Base-by-base conservation (phyloP, 73 alveolate species). In the Paramecium sexaurelia region DNA sequence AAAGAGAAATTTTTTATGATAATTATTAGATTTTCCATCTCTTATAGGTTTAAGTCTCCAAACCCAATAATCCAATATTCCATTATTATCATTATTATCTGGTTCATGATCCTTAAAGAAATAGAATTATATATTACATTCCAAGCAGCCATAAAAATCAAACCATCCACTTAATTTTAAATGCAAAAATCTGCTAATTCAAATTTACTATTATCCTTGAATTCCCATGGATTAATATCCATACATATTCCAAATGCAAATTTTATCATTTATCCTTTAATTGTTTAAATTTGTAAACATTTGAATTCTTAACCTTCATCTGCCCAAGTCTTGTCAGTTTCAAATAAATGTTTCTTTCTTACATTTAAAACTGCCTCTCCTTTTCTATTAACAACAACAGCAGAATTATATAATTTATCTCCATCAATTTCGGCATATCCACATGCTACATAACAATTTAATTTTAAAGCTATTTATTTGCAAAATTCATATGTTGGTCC, bases 201-300 rank as follows among this genome's bases (percentile, higher is more conserved):
- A 91, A 95, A 92, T 82, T 93, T 91, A 68, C 91, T 87, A 27
- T 94, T 94, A 29, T 95, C 94, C 67, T 93, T 45, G 55, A 95
- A 95, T 56, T 95, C 92, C 89, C 94, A 95, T 75, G 95, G 95
- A 95, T 88, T 88, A 39, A 97, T 96, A 83, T 97, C 99, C 99
- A 97, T 97, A 57, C 99, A 96, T 43, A 97, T 97, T n/a, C 98
- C 99, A 37, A 93, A 89, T 24, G 98, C 99, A 69, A 92, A 91
- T 91, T 93, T 96, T 40, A 97, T 82, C 20, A 15, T 75, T 61
- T 85, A 51, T 3, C 97, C 98, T 37, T 88, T 92, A 82, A 90
- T 93, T 29, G 94, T 92, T 11, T 40, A 71, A 17, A 97, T 68
- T 35, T 93, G 96, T 88, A 95, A 84, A 45, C 87, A 83, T 19